Evolutionary conservation across 768 basidiomycete species (phyloP).

Genomic region (Mycena vulgaris): DNA sequence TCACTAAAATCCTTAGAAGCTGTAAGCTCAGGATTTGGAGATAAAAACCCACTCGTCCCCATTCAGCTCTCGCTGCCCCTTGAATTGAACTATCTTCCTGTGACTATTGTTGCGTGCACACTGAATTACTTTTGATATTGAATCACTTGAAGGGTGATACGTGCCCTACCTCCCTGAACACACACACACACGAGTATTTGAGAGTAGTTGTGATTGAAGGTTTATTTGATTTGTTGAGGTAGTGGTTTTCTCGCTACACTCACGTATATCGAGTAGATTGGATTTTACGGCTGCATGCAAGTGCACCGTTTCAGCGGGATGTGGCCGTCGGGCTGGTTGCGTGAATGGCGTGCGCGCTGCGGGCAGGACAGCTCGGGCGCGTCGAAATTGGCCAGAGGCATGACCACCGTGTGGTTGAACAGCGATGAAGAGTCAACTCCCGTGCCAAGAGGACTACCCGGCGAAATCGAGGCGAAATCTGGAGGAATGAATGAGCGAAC

Average conservation of each 20-base stretch:
- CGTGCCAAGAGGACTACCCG: background rate
- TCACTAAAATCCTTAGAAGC: no score
- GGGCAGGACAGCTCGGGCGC: background rate
- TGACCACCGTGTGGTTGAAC: background rate
- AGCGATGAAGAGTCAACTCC: background rate
- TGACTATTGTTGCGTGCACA: no score
- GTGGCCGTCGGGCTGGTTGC: slow-evolving; percentile 52
- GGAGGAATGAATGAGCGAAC: background rate
- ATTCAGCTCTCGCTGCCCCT: no score
- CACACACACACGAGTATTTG: background rate
- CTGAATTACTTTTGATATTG: background rate
- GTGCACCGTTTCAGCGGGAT: slow-evolving; percentile 64
- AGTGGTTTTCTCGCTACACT: background rate
- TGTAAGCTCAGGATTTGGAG: no score
- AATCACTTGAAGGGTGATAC: background rate
- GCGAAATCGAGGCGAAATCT: background rate
- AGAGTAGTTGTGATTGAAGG: background rate
- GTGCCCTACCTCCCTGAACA: background rate
- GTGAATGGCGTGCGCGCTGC: slow-evolving; percentile 17
- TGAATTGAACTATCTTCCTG: no score
- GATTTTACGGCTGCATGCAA: background rate
- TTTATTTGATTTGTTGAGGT: background rate
- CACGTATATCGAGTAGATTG: background rate
- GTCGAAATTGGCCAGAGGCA: background rate
- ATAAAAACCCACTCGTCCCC: no score